Percentiles rank a stretch among this genome's conserved stretches.
These are phyloP conservation scores for Ochromonas danica DNA, from an alignment of 108 stramenopile species.

Conservation along the genomic window DNA sequence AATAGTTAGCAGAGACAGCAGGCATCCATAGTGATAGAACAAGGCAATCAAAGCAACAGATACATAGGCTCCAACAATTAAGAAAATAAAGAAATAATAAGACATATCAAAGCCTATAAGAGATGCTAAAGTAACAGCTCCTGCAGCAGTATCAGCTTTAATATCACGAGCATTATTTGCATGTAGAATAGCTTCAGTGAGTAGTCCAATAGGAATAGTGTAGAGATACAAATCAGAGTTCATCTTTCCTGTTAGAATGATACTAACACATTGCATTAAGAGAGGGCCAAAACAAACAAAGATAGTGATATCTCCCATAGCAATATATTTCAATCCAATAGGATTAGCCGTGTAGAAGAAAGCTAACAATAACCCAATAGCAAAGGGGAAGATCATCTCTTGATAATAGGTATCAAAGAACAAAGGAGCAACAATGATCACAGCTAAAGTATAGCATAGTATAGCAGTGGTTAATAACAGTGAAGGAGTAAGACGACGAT, in stretches of 20 bases:
- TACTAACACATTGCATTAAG: constrained; percentile 33
- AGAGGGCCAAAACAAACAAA: constrained; percentile 41
- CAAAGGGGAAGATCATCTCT: constrained; percentile 11
- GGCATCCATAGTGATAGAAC: not conserved
- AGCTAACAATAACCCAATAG: constrained; percentile 31
- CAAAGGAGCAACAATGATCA: not conserved
- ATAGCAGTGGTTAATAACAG: not conserved
- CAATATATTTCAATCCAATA: constrained; percentile 38
- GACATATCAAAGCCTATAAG: not conserved
- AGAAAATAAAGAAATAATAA: not conserved
- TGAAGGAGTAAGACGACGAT: constrained; percentile 28
- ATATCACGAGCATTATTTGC: constrained; percentile 57
- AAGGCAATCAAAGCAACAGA: not conserved
- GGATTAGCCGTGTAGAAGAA: constrained; percentile 42
- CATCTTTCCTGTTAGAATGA: constrained; percentile 38
- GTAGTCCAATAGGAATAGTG: constrained; percentile 47
- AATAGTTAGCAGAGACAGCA: not conserved
- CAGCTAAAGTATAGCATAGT: not conserved
- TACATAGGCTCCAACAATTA: not conserved
- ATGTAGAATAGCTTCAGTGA: constrained; percentile 56
- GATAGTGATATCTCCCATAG: constrained; percentile 40
- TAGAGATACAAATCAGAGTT: constrained; percentile 42
- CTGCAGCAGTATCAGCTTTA: constrained; percentile 32
- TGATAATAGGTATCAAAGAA: not conserved
- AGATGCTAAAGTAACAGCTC: not conserved